phyloP scores from a whole-genome alignment of 768 basidiomycete genomes.

The Xanthoconium purpureum region DNA sequence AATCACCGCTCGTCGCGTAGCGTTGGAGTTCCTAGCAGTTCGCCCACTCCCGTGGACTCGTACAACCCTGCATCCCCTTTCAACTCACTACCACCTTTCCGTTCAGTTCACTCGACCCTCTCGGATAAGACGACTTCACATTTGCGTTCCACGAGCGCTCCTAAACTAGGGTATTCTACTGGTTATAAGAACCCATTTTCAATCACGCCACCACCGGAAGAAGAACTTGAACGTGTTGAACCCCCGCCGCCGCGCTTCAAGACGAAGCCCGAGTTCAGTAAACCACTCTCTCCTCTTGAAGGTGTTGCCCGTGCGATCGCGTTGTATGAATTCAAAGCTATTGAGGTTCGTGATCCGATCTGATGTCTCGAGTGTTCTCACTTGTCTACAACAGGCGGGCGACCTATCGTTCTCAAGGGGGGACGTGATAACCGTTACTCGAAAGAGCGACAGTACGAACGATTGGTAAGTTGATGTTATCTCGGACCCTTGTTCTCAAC shows the following conservation, averaged over 20 bases:
- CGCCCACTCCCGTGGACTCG: constrained; percentile 20
- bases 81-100: constrained; percentile 35
- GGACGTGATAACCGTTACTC: constrained; percentile 64
- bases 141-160: constrained; percentile 35
- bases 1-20: constrained; percentile 21
- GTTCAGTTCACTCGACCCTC: constrained; percentile 30
- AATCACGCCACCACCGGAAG: constrained; percentile 21
- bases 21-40: constrained; percentile 6
- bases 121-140: constrained; percentile 31
- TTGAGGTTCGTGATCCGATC: constrained; percentile 48
- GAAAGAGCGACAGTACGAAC: constrained; percentile 68
- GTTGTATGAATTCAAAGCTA: constrained; percentile 67
- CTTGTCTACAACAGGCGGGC: constrained; percentile 47
- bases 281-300: constrained; percentile 50
- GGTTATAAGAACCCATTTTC: constrained; percentile 30
- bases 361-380: not conserved
- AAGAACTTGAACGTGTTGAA: constrained; percentile 15
- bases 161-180: constrained; percentile 20
- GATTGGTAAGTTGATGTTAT: constrained; percentile 55
- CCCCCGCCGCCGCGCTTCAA: constrained; percentile 35
- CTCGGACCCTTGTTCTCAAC: not conserved
- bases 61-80: constrained; percentile 37
- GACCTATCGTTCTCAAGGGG: constrained; percentile 77
- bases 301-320: constrained; percentile 74
- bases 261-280: constrained; percentile 48